Conservation (phyloP, 495 filamentous ascomycete genomes). For the Neurospora hispaniola region DNA sequence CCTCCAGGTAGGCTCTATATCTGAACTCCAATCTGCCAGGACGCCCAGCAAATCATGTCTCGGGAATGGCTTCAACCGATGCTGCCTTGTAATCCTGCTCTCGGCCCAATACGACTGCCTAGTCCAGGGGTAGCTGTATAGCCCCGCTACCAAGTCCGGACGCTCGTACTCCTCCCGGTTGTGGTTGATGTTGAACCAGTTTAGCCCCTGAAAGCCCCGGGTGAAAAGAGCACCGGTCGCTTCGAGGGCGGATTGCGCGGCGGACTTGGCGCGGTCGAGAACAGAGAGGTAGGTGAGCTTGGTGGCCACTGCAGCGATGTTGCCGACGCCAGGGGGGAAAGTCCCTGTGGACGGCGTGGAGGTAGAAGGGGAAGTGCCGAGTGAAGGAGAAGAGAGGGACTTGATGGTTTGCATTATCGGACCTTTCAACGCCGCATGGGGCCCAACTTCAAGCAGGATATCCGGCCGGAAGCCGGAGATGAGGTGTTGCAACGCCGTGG, state of each 20-base stretch:
- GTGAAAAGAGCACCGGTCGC: conserved; percentile 31
- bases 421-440: conserved; percentile 51
- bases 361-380: neutral
- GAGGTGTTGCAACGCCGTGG: conserved; percentile 25
- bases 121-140: conserved; percentile 44
- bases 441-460: conserved; percentile 52
- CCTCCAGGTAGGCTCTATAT: conserved; percentile 40
- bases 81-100: conserved; percentile 32
- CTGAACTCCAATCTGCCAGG: conserved; percentile 26
- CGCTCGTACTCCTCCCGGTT: conserved; percentile 21
- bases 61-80: conserved; percentile 34
- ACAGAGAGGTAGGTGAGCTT: conserved; percentile 34
- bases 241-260: conserved; percentile 26
- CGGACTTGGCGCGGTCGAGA: conserved; percentile 32
- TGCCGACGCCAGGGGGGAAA: conserved; percentile 8
- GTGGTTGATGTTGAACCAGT: conserved; percentile 27
- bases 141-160: conserved; percentile 32
- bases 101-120: conserved; percentile 38
- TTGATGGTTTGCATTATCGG: conserved; percentile 51
- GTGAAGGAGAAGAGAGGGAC: conserved; percentile 7
- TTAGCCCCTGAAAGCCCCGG: conserved; percentile 27
- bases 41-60: conserved; percentile 41
- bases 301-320: conserved; percentile 8
- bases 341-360: neutral
- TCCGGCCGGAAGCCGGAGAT: conserved; percentile 23